Base-by-base conservation (phyloP, 805 yeast species). In the Candida maris region DNA sequence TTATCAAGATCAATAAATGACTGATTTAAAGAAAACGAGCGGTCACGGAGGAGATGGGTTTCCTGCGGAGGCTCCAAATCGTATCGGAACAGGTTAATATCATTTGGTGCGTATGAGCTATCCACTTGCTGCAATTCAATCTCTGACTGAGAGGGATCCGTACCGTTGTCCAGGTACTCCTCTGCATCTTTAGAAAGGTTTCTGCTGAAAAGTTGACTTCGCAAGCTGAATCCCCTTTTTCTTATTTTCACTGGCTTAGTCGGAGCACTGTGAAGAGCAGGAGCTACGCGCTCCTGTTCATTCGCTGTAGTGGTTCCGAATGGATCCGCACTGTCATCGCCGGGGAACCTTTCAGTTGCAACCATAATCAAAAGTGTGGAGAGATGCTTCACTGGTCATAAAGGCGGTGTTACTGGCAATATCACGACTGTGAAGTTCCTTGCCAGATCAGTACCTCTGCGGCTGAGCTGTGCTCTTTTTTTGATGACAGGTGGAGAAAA, bases 171-270 rank as follows among this genome's bases (percentile, higher is more conserved):
- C 5, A 36, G 32, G 24, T 40, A 42, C 13, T 33, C 19, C 15
- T 49, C 54, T 4, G 52, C 57, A 19, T 54, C 49, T 36, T 62
- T 37, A 40, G 42, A 33, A 19, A 62, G 45, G 17, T 50, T 48
- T 37, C 68, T 75, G 52, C 69, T 75, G 61, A 81, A 71, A 32
- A 82, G 64, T 60, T 82, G 87, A 0, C 84, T 68, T 42, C 89
- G 66, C 38, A 82, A 57, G 6, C 85, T 78, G 42, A 79, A 75
- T 0, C 88, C 88, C 48, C 89, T 59, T 42, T 70, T 72, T 44
- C 85, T 63, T 20, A 71, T 62, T 35, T 46, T 57, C 12, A 55
- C 51, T 1, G 62, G 52, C 26, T 43, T 45, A 4, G 61, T n/a
- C 1, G 49, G 48, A 8, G 49, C 39, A 12, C 38, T 42, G 14